Conservation (phyloP, 1,284 basidiomycete genomes). For the Boletus hoseneyae region DNA sequence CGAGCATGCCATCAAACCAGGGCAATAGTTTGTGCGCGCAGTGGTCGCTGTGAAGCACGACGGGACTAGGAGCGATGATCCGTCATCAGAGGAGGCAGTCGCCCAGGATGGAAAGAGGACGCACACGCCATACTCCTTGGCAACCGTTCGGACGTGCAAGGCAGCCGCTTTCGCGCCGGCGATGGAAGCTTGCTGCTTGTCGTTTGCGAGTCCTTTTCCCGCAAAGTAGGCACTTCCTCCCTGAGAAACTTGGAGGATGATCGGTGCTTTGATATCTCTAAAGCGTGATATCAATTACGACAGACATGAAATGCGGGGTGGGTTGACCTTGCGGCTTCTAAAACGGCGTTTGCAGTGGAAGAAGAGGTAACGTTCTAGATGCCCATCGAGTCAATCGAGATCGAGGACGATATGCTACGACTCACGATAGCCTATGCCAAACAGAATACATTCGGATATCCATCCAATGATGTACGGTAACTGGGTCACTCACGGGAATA, state of each 20-base stretch:
- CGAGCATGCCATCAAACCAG: conserved; percentile 99
- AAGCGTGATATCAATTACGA: conserved; percentile 4
- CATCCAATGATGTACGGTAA: neutral
- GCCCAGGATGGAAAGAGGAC: conserved; percentile 32
- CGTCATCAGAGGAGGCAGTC: neutral
- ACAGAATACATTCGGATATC: neutral
- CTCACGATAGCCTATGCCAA: conserved; percentile 56
- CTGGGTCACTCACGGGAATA: conserved; percentile 53
- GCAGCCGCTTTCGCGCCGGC: conserved; percentile 91
- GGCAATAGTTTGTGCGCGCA: conserved; percentile 98
- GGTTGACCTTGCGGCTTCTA: conserved; percentile 68
- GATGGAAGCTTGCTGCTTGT: conserved; percentile 96
- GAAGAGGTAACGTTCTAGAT: conserved; percentile 69
- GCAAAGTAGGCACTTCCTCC: conserved; percentile 97
- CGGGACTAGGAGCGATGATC: conserved; percentile 58
- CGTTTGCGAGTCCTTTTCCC: conserved; percentile 95
- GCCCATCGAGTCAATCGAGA: conserved; percentile 1
- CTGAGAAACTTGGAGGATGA: conserved; percentile 98
- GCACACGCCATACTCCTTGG: conserved; percentile 88
- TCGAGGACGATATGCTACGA: conserved; percentile 14
- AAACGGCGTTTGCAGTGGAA: conserved; percentile 69
- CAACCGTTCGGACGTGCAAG: conserved; percentile 86
- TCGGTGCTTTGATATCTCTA: conserved; percentile 90
- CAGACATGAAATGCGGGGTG: neutral
- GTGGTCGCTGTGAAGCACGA: conserved; percentile 98